A percentile compares a stretch with the other conserved stretches of the same genome.
These are phyloP conservation scores for Gillenia trifoliata DNA, from an alignment of 306 rosid species.

Conservation along the genomic window DNA sequence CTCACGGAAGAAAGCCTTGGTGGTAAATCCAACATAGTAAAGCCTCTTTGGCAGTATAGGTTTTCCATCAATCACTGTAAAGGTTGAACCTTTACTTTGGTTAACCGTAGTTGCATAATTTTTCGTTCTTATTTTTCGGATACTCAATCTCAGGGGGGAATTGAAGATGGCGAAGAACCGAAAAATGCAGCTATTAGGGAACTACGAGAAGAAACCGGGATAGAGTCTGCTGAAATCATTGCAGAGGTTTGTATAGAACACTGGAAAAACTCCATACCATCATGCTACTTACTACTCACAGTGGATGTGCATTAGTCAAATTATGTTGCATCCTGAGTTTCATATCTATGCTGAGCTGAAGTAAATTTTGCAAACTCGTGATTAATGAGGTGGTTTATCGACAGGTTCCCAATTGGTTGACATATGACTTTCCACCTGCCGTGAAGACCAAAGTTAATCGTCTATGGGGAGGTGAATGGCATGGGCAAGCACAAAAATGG, in stretches of 20 bases:
- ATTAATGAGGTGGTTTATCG: constrained; percentile 19
- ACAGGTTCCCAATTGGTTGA: constrained; percentile 89
- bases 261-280: too few species aligned
- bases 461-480: constrained; percentile 99
- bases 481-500: constrained; percentile 99
- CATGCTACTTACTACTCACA: too few species aligned
- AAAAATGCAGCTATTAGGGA: constrained; percentile 84
- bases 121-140: not conserved
- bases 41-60: not conserved
- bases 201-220: constrained; percentile 90
- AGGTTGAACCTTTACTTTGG: constrained; percentile 8
- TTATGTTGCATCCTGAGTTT: not conserved
- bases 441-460: constrained; percentile 95
- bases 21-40: not conserved
- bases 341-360: not conserved
- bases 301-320: not conserved
- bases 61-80: not conserved
- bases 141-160: constrained; percentile 63
- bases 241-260: constrained; percentile 53
- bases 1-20: not conserved
- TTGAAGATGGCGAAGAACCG: constrained; percentile 95
- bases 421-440: constrained; percentile 92
- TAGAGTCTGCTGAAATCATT: constrained; percentile 72
- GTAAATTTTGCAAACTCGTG: constrained; percentile 6
- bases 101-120: not conserved